Evolutionary conservation across 2,329 filamentous ascomycete genomes (phyloP), one percentile per base, ranked within the genome.

Genomic region (Aspergillus hortae): DNA sequence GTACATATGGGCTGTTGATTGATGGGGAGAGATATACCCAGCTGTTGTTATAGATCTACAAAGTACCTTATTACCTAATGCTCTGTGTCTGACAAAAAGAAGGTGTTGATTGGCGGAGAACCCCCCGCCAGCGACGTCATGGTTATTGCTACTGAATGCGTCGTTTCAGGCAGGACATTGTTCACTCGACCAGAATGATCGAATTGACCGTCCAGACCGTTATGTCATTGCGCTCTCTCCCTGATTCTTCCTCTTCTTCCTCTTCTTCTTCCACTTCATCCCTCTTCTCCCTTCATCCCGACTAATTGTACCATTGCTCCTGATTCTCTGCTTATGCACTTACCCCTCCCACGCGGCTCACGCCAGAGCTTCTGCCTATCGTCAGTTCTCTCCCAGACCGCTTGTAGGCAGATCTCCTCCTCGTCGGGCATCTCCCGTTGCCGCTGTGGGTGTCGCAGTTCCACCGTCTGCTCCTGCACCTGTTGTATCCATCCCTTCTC

Each of bases 401-500:
- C 33, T 48, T 6, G 10, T 46, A n/a, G 27, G 45, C 43, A 27
- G 11, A 38, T 38, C 35, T 48, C 48, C 7, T 48, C 48, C 7
- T 41, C 30, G 52, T 42, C 46, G 10, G 42, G 36, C 9, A 36
- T 36, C 21, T 38, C 19, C 32, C 15, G 32, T 46, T 64, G 60
- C 58, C 56, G 52, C 36, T 65, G 62, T 57, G 56, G 57, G 45
- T 63, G 53, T 53, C 61, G 57, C 19, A 53, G 51, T 47, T 56
- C 51, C 23, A 54, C 44, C 33, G 25, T 33, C 42, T 62, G 63
- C 42, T 57, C 56, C 42, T 64, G 60, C 50, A 51, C 55, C 21
- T 66, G 63, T 52, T 65, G 62, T 52, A 33, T 52, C 15, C 58
- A 66, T 57, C 51, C 59, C 33, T 52, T 54, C 7, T 56, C 49